Evolutionary conservation across 1,139 yeast genomes (phyloP), one percentile per base, ranked within the genome.

Genomic region (Pichiaceae sp.): DNA sequence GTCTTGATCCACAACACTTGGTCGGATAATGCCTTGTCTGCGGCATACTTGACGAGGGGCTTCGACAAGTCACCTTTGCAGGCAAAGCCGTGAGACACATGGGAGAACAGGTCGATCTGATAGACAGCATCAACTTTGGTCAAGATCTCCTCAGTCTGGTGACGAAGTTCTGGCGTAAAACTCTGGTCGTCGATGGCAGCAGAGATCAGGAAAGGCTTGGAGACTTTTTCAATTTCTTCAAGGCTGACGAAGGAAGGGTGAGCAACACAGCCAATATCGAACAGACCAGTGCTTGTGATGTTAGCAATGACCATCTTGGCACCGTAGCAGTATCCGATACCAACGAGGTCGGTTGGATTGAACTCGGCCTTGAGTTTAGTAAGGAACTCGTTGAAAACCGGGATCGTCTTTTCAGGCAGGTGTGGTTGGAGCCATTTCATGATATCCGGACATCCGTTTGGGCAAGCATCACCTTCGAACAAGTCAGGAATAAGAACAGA

Each of bases 251-350:
- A 68, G 1, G 93, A 78, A 11, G 96, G 96, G 57, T 87, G 96
- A 12, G 89, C 91, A 41, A 72, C 57, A 8, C 89, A 93, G 47
- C 72, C 86, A 24, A 68, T 81, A 42, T 76, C 70, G 21, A 74
- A 57, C 19, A 59, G 47, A 17, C 78, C 79, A 19, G 53, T 63
- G 15, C 59, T 57, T 2, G 72, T 60, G 36, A 80, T 60, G 39
- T 78, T 68, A 41, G 70, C 75, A 34, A 80, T 53, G 21, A 70
- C 75, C 46, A 64, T 77, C 57, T 78, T 80, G 36, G 87, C 95
- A 51, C 96, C 96, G 49, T 68, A 86, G 63, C 96, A 87, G 66
- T 84, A 78, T 16, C 96, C 96, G 38, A 81, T 62, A 16, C 75
- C 75, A 36, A 69, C 78, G 20, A 80, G 43, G 46, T 68, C 75